phyloP scores from a whole-genome alignment of 2,329 filamentous ascomycete species.

The Penicillium sp. region DNA sequence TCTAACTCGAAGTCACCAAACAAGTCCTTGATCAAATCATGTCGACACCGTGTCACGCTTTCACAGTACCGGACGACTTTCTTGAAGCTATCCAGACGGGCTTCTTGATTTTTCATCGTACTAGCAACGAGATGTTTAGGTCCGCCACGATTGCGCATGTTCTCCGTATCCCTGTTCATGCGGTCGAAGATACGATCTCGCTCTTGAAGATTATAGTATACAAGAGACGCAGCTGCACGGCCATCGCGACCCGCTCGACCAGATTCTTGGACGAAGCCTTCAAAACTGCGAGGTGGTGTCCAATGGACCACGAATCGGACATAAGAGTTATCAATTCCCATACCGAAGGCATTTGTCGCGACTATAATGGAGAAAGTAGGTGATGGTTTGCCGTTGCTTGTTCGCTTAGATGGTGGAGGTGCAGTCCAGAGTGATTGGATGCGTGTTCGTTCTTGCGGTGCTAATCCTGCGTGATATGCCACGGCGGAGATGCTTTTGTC shows the following conservation, averaged over 20 bases:
- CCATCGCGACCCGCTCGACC: conserved; percentile 88
- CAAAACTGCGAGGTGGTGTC: conserved; percentile 90
- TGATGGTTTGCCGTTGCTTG: conserved; percentile 21
- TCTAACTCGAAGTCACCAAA: conserved; percentile 65
- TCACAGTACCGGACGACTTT: conserved; percentile 81
- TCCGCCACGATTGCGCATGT: conserved; percentile 33
- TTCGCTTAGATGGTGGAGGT: conserved; percentile 9
- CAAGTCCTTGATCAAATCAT: conserved; percentile 72
- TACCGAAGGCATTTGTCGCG: conserved; percentile 93
- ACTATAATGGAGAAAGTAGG: conserved; percentile 87
- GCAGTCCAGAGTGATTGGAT: conserved; percentile 49
- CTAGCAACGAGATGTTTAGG: conserved; percentile 39
- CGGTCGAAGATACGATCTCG: conserved; percentile 68
- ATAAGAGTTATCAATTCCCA: conserved; percentile 96
- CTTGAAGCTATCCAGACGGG: conserved; percentile 62
- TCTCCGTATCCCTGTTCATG: conserved; percentile 48
- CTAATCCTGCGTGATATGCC: conserved; percentile 62
- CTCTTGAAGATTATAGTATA: conserved; percentile 90
- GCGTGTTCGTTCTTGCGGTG: conserved; percentile 67
- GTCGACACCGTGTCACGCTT: conserved; percentile 69
- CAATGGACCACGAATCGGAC: conserved; percentile 95
- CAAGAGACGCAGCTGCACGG: conserved; percentile 79
- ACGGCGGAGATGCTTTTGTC: conserved; percentile 42
- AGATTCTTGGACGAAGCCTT: conserved; percentile 95
- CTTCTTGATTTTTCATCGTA: conserved; percentile 35